Evolutionary conservation across 331 rosid genomes (phyloP).

Genomic region (Pyracantha coccinea): DNA sequence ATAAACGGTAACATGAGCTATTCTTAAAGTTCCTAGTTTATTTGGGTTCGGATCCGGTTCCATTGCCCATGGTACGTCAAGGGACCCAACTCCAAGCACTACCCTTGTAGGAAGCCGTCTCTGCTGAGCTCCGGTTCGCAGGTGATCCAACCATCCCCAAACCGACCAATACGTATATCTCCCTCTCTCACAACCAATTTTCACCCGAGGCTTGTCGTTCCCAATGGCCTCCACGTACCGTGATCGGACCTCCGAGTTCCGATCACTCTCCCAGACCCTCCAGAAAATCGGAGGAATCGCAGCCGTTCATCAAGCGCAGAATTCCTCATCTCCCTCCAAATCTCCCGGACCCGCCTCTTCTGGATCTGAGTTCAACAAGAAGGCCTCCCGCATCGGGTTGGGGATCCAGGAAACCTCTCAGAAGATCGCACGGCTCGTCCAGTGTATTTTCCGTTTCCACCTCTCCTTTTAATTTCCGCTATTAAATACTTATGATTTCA

Average conservation of each 20-base stretch:
- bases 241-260: constrained; percentile 87
- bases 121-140: not conserved
- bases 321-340: constrained; percentile 27
- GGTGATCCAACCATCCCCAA: not conserved
- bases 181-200: not conserved
- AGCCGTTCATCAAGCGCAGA: constrained; percentile 25
- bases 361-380: constrained; percentile 72
- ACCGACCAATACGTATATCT: not conserved
- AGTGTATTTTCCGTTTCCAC: constrained; percentile 18
- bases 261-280: constrained; percentile 53
- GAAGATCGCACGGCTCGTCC: constrained; percentile 65
- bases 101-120: not conserved
- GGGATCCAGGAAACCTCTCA: constrained; percentile 73
- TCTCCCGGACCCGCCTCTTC: constrained; percentile 5
- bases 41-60: too few species aligned
- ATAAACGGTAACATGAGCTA: too few species aligned
- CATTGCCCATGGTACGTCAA: too few species aligned
- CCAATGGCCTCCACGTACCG: constrained; percentile 55
- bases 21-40: too few species aligned
- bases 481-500: not conserved
- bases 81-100: not conserved
- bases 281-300: constrained; percentile 47
- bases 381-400: constrained; percentile 65
- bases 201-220: not conserved
- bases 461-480: not conserved